These are phyloP conservation scores for Lonicera japonica DNA, from an alignment of 129 eudicot genomes.

Conservation along the genomic window DNA sequence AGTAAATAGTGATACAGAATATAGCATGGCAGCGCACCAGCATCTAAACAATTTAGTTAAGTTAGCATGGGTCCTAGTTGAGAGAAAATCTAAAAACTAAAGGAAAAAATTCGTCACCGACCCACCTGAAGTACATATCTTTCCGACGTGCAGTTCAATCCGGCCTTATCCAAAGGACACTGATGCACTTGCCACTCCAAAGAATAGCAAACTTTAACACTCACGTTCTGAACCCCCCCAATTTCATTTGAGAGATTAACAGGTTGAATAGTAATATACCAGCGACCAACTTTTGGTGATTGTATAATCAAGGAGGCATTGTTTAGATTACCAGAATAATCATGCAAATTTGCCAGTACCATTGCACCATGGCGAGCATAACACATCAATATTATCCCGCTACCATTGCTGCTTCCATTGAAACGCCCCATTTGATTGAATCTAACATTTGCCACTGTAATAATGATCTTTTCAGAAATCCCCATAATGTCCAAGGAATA, in stretches of 20 bases:
- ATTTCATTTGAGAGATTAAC: slow-evolving; percentile 33
- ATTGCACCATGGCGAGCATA: slow-evolving; percentile 84
- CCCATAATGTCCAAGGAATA: slow-evolving; percentile 63
- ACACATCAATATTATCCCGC: slow-evolving; percentile 43
- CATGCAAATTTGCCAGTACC: slow-evolving; percentile 45
- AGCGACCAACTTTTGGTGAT: slow-evolving; percentile 77
- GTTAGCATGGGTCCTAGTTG: background rate
- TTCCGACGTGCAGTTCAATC: slow-evolving; percentile 68
- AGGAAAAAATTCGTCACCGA: background rate
- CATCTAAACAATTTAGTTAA: no score
- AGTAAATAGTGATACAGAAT: background rate
- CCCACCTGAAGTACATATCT: slow-evolving; percentile 80
- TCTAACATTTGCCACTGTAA: slow-evolving; percentile 37
- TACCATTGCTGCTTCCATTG: slow-evolving; percentile 25
- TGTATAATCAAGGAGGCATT: slow-evolving; percentile 52
- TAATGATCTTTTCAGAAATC: slow-evolving; percentile 45
- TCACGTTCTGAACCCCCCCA: slow-evolving; percentile 13
- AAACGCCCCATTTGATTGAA: slow-evolving; percentile 33
- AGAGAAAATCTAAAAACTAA: background rate
- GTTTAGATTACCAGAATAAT: slow-evolving; percentile 57
- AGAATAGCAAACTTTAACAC: slow-evolving; percentile 52
- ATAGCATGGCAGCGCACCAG: no score
- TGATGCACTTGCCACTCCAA: slow-evolving; percentile 68
- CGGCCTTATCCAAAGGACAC: slow-evolving; percentile 76
- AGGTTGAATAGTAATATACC: slow-evolving; percentile 64